Base-by-base conservation (phyloP, 2,329 filamentous ascomycete species). In the Endocalyx cinctus region DNA sequence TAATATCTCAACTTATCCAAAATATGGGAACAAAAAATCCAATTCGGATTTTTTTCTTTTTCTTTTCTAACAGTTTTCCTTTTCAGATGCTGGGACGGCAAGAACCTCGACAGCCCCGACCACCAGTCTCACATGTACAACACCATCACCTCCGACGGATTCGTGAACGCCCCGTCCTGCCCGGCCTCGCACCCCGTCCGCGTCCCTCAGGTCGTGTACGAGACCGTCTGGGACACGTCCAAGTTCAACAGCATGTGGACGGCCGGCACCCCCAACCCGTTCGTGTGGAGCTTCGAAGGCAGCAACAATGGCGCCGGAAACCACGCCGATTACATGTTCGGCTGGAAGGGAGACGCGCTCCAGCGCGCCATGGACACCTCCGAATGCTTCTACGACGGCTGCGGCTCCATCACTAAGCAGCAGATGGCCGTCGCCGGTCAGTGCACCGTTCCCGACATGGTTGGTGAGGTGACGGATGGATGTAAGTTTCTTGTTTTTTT, bases 211-310 rank as follows among this genome's bases (percentile, higher is more conserved):
- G 40, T 43, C 8, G 34, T 36, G 4, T 45, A 31, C 48, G 64
- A 68, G 45, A 63, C 66, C 28, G 63, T 66, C 49, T 67, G 64
- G 58, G 57, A 65, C 34, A 61, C 59, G 11, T 40, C 50, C 11
- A 42, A 44, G 28, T 63, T 63, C 39, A 59, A 58, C 42, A 47
- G 56, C 50, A 43, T 60, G 19, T 54, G 57, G 58, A 40, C 44
- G 17, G 51, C 53, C 29, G 52, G 54, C 42, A 43, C 46, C 10
- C 42, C 45, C 2, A 46, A 51, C 37, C 50, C 49, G 4, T 54
- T 46, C 25, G 50, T 53, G 5, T 50, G 43, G 37, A 55, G 47
- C 33, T 51, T 46, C 33, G 47, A 52, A 27, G 51, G 51, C 17
- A 20, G 19, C n/a, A 26, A 19, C 1, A 54, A 50, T 4, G 59